Base-by-base conservation (phyloP, 1,139 yeast genomes). In the Yamadazyma conglobata region DNA sequence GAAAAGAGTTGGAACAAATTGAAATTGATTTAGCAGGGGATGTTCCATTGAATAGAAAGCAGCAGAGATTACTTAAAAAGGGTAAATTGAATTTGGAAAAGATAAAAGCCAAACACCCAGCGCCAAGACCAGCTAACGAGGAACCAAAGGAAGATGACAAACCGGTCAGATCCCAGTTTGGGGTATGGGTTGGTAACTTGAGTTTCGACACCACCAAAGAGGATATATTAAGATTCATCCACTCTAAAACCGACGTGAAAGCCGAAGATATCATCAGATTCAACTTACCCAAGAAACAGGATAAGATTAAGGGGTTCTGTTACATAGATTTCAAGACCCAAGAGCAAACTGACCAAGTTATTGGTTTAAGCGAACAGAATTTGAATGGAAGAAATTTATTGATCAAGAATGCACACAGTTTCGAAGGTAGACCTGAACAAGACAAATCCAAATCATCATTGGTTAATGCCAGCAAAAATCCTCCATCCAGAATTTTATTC, bases 161-260 rank as follows among this genome's bases (percentile, higher is more conserved):
- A 22, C 50, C 50, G 28, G 42, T 42, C 37, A 70, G 69, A 44
- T 70, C 81, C 3, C 73, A 70, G 33, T 77, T 64, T 47, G 95
- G 94, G 27, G 93, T 88, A 15, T 91, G 98, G 98, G 74, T 91
- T 27, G 98, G 98, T 28, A 93, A 91, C 54, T 59, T 93, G 43
- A 73, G 96, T 0, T 93, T 83, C 48, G 93, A 85, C 33, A 88
- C 96, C 5, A 70, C 80, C 1, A 78, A 73, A 46, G 93, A 84
- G 23, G 95, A 88, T 40, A 53, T 91, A 15, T 62, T 65, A 9
- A 68, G 80, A 34, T 88, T 83, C 42, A 60, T 91, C 7, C 61
- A 70, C 3, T 70, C 75, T 8, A 84, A 81, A 48, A 73, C 91
- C 29, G 52, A 68, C 34, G 59, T 76, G 7, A 50, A 50, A 19